Percentiles rank a stretch among this genome's conserved stretches.
These are phyloP conservation scores for Tranzscheliella williamsii DNA, from an alignment of 1,284 basidiomycete genomes.

Conservation along the genomic window DNA sequence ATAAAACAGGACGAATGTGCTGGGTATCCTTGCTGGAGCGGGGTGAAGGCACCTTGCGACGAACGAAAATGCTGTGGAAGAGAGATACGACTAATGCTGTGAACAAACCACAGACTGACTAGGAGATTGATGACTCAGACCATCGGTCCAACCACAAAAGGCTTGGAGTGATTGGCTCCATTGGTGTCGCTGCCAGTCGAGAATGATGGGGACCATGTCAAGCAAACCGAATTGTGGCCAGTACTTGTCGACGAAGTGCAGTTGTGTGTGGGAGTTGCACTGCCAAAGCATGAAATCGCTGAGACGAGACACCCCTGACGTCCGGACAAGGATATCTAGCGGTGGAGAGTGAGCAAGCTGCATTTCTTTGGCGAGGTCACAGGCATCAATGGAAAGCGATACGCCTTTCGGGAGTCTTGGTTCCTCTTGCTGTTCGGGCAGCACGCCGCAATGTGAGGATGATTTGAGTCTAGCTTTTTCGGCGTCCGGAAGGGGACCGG, in stretches of 20 bases:
- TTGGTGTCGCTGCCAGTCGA: conserved; percentile 74
- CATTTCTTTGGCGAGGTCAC: conserved; percentile 30
- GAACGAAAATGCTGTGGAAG: too few species aligned
- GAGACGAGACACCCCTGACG: conserved; percentile 84
- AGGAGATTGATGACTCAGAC: too few species aligned
- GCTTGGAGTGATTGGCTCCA: conserved; percentile 12
- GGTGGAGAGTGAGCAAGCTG: conserved; percentile 72
- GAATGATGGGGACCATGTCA: conserved; percentile 80
- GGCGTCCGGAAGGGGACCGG: neutral
- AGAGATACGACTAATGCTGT: too few species aligned
- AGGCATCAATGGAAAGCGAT: conserved; percentile 1
- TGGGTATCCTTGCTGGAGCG: too few species aligned
- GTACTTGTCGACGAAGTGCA: conserved; percentile 87
- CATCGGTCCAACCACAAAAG: conserved; percentile 25
- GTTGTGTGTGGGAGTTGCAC: conserved; percentile 78
- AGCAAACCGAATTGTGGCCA: conserved; percentile 94
- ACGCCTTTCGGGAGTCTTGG: too few species aligned
- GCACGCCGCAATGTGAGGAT: too few species aligned
- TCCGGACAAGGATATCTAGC: conserved; percentile 87
- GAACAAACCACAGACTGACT: too few species aligned
- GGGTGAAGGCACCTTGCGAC: too few species aligned
- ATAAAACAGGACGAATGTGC: too few species aligned
- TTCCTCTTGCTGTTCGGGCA: too few species aligned
- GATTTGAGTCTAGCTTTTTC: too few species aligned
- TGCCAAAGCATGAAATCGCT: conserved; percentile 93